Evolutionary conservation across 805 yeast genomes (phyloP).

Genomic region (Maudiozyma saulgeensis): DNA sequence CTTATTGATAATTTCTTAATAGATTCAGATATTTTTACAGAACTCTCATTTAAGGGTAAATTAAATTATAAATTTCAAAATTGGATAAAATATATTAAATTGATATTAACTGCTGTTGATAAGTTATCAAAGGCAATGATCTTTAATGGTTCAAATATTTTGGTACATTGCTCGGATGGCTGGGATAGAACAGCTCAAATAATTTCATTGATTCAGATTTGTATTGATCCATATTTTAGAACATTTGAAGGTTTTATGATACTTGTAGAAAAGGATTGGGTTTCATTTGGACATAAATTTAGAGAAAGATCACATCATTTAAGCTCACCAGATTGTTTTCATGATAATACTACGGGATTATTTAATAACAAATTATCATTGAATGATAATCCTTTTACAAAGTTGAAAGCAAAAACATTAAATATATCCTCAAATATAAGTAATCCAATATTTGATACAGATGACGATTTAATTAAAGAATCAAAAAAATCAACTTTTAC

Average conservation of each 20-base stretch:
- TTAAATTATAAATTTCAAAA: slow-evolving; percentile 39
- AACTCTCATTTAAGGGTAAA: not conserved
- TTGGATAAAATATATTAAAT: slow-evolving; percentile 69
- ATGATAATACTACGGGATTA: slow-evolving; percentile 26
- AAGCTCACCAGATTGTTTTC: slow-evolving; percentile 41
- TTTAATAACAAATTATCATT: not conserved
- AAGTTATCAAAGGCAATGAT: slow-evolving; percentile 74
- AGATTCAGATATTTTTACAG: slow-evolving; percentile 47
- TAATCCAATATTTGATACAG: too few species aligned
- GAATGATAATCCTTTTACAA: not conserved
- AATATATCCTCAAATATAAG: too few species aligned
- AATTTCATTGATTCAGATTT: slow-evolving; percentile 70
- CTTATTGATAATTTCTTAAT: slow-evolving; percentile 49
- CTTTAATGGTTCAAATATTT: slow-evolving; percentile 68
- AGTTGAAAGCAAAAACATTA: not conserved
- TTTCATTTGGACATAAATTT: slow-evolving; percentile 87
- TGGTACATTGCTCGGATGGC: slow-evolving; percentile 95
- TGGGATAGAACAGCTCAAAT: slow-evolving; percentile 97
- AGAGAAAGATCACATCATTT: slow-evolving; percentile 76
- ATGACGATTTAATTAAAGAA: not conserved
- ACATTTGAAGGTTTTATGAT: slow-evolving; percentile 82
- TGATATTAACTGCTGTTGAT: slow-evolving; percentile 66
- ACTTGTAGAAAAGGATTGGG: slow-evolving; percentile 89
- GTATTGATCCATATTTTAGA: slow-evolving; percentile 83
- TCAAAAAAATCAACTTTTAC: not conserved